Conservation (phyloP, 2,329 filamentous ascomycete species). For the Sclerotinia sclerotiorum region DNA sequence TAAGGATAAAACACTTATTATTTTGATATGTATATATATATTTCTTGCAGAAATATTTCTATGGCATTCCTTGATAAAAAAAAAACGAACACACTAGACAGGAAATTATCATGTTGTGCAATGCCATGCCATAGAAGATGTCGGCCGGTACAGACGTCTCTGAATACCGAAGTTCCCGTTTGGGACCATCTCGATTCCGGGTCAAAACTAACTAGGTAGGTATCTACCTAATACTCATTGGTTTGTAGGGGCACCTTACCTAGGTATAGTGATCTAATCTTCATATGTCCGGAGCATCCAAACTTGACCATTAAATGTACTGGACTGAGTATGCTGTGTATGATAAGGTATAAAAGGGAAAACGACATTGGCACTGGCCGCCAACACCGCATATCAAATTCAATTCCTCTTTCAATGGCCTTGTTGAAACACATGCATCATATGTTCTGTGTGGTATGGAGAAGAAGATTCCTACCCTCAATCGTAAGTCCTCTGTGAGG, state of each 20-base stretch:
- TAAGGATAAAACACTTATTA: background rate
- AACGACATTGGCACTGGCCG: background rate
- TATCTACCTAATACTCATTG: background rate
- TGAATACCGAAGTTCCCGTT: background rate
- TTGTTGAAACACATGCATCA: background rate
- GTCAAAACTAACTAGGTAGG: background rate
- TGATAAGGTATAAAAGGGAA: background rate
- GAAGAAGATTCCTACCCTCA: background rate
- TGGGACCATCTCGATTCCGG: background rate
- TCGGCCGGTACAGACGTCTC: background rate
- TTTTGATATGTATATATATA: background rate
- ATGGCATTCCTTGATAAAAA: background rate
- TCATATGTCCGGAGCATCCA: background rate
- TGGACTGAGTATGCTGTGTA: background rate
- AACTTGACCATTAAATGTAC: background rate
- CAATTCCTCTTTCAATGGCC: background rate
- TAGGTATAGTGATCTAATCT: background rate
- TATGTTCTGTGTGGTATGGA: background rate
- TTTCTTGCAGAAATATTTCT: no score
- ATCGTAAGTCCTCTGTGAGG: background rate
- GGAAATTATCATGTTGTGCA: background rate
- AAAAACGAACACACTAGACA: no score
- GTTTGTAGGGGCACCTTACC: background rate
- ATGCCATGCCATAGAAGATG: background rate
- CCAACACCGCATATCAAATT: constrained; percentile 1